Evolutionary conservation across 2,329 filamentous ascomycete genomes (phyloP).

Genomic region (Claviceps sp.): DNA sequence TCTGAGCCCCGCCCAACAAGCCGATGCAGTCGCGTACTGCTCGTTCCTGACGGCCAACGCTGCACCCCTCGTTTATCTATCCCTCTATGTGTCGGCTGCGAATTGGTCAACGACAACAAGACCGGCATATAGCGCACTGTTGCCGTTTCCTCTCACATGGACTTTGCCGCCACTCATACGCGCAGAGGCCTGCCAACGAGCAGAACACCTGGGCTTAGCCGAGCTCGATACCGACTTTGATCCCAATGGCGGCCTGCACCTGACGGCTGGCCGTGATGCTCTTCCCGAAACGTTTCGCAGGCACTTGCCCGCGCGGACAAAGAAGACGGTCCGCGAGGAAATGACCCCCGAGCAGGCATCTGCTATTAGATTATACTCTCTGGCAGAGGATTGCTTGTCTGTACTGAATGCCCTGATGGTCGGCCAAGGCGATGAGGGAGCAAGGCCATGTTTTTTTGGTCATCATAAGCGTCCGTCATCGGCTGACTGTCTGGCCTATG

Average conservation of each 20-base stretch:
- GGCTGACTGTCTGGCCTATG: slow-evolving; percentile 69
- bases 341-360: slow-evolving; percentile 59
- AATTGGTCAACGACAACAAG: slow-evolving; percentile 73
- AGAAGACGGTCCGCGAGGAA: slow-evolving; percentile 45
- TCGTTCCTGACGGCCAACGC: slow-evolving; percentile 64
- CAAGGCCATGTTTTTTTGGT: slow-evolving; percentile 19
- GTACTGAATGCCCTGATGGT: slow-evolving; percentile 49
- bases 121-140: slow-evolving; percentile 64
- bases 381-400: slow-evolving; percentile 58
- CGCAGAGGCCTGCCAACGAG: slow-evolving; percentile 54
- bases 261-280: slow-evolving; percentile 23
- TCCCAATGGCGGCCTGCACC: slow-evolving; percentile 22
- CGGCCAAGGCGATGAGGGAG: slow-evolving; percentile 10
- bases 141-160: slow-evolving; percentile 83
- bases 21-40: slow-evolving; percentile 39
- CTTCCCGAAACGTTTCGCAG: slow-evolving; percentile 27
- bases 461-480: slow-evolving; percentile 14
- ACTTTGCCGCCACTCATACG: slow-evolving; percentile 64
- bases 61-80: slow-evolving; percentile 70
- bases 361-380: slow-evolving; percentile 61
- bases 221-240: slow-evolving; percentile 49
- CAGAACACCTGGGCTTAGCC: slow-evolving; percentile 55
- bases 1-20: slow-evolving; percentile 26
- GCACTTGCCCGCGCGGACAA: slow-evolving; percentile 27
- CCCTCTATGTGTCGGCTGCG: slow-evolving; percentile 76